These are phyloP conservation scores for Eucalyptus pauciflora DNA, from an alignment of 345 rosid species.

Conservation along the genomic window DNA sequence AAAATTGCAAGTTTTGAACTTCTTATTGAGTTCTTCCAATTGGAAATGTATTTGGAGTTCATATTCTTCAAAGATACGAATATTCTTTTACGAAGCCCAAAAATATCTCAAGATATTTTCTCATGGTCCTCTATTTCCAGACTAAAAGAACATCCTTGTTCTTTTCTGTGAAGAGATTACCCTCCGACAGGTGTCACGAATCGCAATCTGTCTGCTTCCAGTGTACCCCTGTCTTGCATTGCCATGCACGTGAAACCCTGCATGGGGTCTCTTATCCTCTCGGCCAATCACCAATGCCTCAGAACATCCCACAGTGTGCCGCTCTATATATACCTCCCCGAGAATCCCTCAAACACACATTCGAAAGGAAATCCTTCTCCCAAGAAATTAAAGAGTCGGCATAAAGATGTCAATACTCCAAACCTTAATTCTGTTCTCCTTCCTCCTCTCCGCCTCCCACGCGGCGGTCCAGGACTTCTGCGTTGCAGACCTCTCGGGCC, in stretches of 20 bases:
- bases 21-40: neutral
- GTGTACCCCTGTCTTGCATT: neutral
- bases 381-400: neutral
- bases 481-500: slow-evolving; percentile 40
- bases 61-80: neutral
- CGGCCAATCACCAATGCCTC: neutral
- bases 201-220: slow-evolving; percentile 1
- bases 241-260: slow-evolving; percentile 6
- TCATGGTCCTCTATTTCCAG: neutral
- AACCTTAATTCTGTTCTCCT: slow-evolving; percentile 22
- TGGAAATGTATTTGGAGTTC: neutral
- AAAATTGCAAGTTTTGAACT: neutral
- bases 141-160: slow-evolving; percentile 21
- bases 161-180: neutral
- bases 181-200: slow-evolving; percentile 5
- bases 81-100: neutral
- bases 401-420: slow-evolving; percentile 4
- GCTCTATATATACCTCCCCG: neutral
- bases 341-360: neutral
- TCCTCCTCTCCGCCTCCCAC: slow-evolving; percentile 27
- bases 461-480: slow-evolving; percentile 70
- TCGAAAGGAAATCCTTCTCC: neutral
- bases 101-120: neutral
- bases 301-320: neutral
- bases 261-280: neutral